phyloP scores from a whole-genome alignment of 768 basidiomycete genomes.

The Sarcomyxa edulis region DNA sequence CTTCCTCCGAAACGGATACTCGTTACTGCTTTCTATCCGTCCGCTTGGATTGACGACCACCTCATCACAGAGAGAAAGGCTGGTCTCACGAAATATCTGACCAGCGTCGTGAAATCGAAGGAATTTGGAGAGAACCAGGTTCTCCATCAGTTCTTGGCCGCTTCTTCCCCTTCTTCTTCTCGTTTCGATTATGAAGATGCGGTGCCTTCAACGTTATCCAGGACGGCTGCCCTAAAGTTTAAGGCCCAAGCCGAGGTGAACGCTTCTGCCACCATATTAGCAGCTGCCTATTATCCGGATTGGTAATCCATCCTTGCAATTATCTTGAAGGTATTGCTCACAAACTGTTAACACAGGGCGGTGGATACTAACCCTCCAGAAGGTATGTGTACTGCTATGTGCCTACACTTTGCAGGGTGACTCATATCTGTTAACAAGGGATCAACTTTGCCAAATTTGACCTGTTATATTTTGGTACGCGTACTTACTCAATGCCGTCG shows the following conservation, averaged over 20 bases:
- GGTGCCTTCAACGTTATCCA: slow-evolving; percentile 25
- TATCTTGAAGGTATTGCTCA: no score
- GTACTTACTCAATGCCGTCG: not conserved
- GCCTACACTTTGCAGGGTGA: no score
- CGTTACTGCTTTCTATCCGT: slow-evolving; percentile 35
- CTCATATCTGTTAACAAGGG: slow-evolving; percentile 1
- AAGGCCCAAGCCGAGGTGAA: not conserved
- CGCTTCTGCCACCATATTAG: not conserved
- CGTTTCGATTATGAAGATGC: slow-evolving; percentile 28
- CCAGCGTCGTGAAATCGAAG: slow-evolving; percentile 21
- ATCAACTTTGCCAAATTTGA: slow-evolving; percentile 6
- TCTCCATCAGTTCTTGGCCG: slow-evolving; percentile 29
- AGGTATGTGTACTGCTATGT: no score
- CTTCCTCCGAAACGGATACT: slow-evolving; percentile 38
- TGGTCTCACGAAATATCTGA: slow-evolving; percentile 34
- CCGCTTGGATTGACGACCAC: slow-evolving; percentile 38
- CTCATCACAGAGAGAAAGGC: slow-evolving; percentile 40
- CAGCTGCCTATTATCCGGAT: slow-evolving; percentile 4
- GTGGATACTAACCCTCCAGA: no score
- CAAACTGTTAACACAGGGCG: no score
- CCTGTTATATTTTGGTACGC: slow-evolving; percentile 2
- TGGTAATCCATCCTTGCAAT: no score
- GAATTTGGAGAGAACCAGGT: slow-evolving; percentile 22
- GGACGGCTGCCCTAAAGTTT: not conserved
- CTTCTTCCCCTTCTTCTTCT: no score